phyloP scores from a whole-genome alignment of 257 asterid genomes.

The Catharanthus roseus region DNA sequence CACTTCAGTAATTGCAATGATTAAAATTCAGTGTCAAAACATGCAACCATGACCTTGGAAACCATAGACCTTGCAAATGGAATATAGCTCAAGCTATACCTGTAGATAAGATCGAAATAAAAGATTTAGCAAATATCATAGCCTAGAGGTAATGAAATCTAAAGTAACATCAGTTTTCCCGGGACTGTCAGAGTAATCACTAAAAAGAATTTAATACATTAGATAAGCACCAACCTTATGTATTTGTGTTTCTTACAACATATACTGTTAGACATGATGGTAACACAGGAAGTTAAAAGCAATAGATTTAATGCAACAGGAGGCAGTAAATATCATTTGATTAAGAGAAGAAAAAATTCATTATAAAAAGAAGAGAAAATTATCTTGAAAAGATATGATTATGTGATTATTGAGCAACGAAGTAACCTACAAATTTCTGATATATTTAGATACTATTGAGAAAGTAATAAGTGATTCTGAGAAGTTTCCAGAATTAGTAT shows the following conservation, averaged over 20 bases:
- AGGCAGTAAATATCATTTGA: background rate
- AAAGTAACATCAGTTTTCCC: background rate
- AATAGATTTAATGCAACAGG: background rate
- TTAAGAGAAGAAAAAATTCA: background rate
- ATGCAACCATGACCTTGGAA: conserved; percentile 71
- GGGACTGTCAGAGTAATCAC: background rate
- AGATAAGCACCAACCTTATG: too few species aligned
- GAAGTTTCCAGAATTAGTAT: background rate
- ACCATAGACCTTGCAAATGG: conserved; percentile 98
- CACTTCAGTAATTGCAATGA: conserved; percentile 19
- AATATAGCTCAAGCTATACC: conserved; percentile 96
- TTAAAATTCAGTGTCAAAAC: conserved; percentile 94
- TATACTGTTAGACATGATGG: background rate
- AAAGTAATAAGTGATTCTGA: conserved; percentile 1
- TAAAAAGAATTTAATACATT: background rate
- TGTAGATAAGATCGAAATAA: conserved; percentile 31
- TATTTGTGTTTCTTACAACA: background rate
- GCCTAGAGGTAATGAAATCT: background rate
- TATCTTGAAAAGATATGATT: too few species aligned
- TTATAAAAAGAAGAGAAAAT: too few species aligned
- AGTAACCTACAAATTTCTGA: background rate
- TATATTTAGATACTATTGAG: background rate
- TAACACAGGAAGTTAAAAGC: background rate
- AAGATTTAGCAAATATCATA: background rate
- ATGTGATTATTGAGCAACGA: background rate